These are phyloP conservation scores for Allium cepa DNA, from an alignment of 106 monocot genomes.

Conservation along the genomic window DNA sequence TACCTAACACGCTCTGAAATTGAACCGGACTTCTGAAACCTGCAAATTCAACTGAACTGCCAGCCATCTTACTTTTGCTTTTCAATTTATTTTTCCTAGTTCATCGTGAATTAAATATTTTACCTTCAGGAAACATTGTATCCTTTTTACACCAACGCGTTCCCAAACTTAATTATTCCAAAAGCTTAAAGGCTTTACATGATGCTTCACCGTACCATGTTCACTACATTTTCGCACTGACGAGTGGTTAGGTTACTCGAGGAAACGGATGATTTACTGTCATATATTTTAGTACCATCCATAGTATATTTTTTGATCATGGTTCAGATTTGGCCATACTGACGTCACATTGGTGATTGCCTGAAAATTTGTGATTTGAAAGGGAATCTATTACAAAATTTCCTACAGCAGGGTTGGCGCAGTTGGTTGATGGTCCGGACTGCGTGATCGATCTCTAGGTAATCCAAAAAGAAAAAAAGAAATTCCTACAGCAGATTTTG, in stretches of 20 bases:
- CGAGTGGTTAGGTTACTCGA: background rate
- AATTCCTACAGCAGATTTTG: conserved; percentile 26
- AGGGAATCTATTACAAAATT: conserved; percentile 22
- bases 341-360: conserved; percentile 8
- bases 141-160: conserved; percentile 60
- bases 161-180: conserved; percentile 52
- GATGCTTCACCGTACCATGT: conserved; percentile 6
- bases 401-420: too few species aligned
- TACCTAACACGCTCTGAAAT: conserved; percentile 55
- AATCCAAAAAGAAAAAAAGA: too few species aligned
- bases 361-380: conserved; percentile 8
- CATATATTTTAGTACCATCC: conserved; percentile 12
- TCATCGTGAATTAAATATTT: background rate
- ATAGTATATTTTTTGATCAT: background rate
- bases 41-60: conserved; percentile 19
- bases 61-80: background rate
- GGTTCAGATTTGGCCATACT: conserved; percentile 6
- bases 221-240: background rate
- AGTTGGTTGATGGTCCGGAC: too few species aligned
- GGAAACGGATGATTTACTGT: conserved; percentile 16
- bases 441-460: too few species aligned
- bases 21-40: conserved; percentile 74
- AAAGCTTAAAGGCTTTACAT: conserved; percentile 40
- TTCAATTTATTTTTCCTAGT: background rate
- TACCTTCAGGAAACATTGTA: conserved; percentile 91